Evolutionary conservation across 1,284 basidiomycete genomes (phyloP).

Genomic region (Porphyrellus sp.): DNA sequence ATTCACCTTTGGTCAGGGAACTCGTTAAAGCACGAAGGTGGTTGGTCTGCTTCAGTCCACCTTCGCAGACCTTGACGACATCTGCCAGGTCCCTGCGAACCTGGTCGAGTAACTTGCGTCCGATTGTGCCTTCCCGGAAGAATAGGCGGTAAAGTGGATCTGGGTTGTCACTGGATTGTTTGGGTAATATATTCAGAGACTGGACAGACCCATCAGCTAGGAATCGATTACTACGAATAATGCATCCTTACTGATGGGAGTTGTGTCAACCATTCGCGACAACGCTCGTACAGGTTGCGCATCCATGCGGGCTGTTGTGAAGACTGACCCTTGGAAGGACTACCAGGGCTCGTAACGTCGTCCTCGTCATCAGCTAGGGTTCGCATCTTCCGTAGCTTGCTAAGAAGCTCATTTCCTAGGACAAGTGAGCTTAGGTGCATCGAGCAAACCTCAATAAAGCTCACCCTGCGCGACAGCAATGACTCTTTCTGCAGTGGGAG

Average conservation of each 20-base stretch:
- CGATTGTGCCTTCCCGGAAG: slow-evolving; percentile 82
- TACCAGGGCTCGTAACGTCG: slow-evolving; percentile 47
- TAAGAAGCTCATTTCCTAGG: slow-evolving; percentile 76
- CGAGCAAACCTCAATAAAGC: slow-evolving; percentile 13
- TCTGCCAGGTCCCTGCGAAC: slow-evolving; percentile 80
- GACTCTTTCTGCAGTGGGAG: slow-evolving; percentile 85
- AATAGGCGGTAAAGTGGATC: slow-evolving; percentile 89
- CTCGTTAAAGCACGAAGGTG: slow-evolving; percentile 87
- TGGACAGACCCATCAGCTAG: slow-evolving; percentile 28
- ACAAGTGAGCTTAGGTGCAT: slow-evolving; percentile 13
- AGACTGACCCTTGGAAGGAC: slow-evolving; percentile 57
- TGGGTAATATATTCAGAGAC: slow-evolving; percentile 62
- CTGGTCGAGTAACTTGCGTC: slow-evolving; percentile 69
- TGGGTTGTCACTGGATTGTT: slow-evolving; percentile 64
- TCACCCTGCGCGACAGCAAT: slow-evolving; percentile 88
- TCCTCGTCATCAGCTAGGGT: slow-evolving; percentile 88
- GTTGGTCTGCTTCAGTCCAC: slow-evolving; percentile 90
- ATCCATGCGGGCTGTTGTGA: slow-evolving; percentile 90
- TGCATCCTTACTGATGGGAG: slow-evolving; percentile 65
- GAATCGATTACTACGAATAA: background rate
- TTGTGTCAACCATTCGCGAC: slow-evolving; percentile 76
- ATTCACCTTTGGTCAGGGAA: slow-evolving; percentile 79
- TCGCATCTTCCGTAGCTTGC: slow-evolving; percentile 89
- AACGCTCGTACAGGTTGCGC: slow-evolving; percentile 75
- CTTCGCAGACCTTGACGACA: slow-evolving; percentile 81